These are phyloP conservation scores for Blastomyces parvus DNA, from an alignment of 2,329 filamentous ascomycete genomes.

Conservation along the genomic window DNA sequence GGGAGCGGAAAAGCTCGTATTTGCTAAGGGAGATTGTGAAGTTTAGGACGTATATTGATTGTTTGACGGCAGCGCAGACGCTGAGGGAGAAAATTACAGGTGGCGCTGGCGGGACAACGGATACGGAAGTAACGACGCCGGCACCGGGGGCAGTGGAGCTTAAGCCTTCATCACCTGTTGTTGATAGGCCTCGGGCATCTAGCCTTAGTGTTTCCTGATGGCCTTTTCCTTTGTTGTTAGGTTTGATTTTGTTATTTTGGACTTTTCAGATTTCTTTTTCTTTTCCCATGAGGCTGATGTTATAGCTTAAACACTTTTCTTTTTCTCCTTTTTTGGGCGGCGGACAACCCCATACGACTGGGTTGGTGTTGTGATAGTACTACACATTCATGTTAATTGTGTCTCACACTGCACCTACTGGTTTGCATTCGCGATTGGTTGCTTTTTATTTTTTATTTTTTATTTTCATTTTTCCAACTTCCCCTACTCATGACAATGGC, in stretches of 20 bases:
- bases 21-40: conserved; percentile 91
- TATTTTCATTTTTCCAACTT: neutral
- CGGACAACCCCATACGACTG: neutral
- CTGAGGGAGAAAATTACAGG: conserved; percentile 62
- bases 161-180: neutral
- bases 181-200: neutral
- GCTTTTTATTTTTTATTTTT: neutral
- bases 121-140: neutral
- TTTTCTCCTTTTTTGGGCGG: neutral
- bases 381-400: neutral
- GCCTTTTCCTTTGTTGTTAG: neutral
- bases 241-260: neutral
- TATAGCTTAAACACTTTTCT: neutral
- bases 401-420: neutral
- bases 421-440: neutral
- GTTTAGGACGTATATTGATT: conserved; percentile 90
- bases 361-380: neutral
- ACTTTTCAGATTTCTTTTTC: neutral
- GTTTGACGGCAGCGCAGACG: conserved; percentile 59
- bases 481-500: neutral
- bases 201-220: neutral
- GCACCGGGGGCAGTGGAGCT: neutral
- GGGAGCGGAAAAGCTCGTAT: conserved; percentile 92
- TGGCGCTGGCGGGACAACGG: neutral
- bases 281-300: neutral